Base-by-base conservation (phyloP, 805 yeast genomes). In the Wickerhamiella siamensis region DNA sequence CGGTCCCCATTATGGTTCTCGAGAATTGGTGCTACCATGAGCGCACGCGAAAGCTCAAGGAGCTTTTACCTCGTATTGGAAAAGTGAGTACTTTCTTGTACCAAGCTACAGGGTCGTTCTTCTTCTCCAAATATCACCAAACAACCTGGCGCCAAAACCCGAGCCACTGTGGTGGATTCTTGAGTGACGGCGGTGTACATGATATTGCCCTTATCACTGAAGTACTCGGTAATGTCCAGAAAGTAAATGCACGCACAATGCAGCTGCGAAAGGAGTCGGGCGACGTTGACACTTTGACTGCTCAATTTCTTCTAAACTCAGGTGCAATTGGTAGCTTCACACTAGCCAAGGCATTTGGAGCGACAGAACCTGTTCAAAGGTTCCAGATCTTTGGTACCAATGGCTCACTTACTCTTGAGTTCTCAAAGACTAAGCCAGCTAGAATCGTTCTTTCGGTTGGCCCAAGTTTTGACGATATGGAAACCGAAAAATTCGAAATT, bases 101-200 rank as follows among this genome's bases (percentile, higher is more conserved):
- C 48, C 62, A 59, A 47, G 52, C 56, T 31, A 70, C 77, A n/a
- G 76, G 75, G 6, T 67, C 78, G 17, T 74, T 64, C 60, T 61
- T 57, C n/a, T 50, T 58, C 44, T 64, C 65, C 58, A 69, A 68
- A 53, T 74, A 73, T 58, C 62, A 67, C 48, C 57, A 59, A 37
- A 87, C 96, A 2, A 42, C 77, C 14, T 88, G 97, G 97, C 79
- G 96, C 70, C 74, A 72, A 57, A 69, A 77, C 38, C 96, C 97
- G 26, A 78, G 83, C 60, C 96, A 88, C 58, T 72, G 86, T 50
- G 97, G 97, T 42, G 96, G 96, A 0, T 87, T 69, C 62, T 66
- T 88, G 53, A 78, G 88, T 44, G 97, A 88, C 55, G 96, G 95
- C 55, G 97, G 96, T 58, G 97, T 88, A 19, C 97, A 88, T 62